These are phyloP conservation scores for Casuarina cunninghamiana DNA, from an alignment of 306 rosid genomes.

Conservation along the genomic window DNA sequence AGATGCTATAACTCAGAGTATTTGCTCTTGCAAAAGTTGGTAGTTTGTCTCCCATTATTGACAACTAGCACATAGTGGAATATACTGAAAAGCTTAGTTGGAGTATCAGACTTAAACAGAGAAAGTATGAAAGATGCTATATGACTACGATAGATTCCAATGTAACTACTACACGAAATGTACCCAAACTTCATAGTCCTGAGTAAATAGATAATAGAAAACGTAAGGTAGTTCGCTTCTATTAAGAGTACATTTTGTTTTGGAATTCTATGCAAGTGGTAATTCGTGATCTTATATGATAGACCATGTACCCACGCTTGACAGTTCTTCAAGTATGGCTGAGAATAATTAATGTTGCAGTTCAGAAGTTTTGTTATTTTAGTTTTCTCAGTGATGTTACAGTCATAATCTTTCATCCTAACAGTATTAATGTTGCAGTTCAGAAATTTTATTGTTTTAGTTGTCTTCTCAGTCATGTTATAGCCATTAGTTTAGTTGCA, in stretches of 20 bases:
- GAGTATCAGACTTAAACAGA: neutral
- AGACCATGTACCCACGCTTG: neutral
- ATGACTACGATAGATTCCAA: neutral
- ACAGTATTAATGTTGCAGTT: neutral
- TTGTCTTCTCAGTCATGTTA: neutral
- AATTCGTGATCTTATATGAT: neutral
- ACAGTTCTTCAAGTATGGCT: neutral
- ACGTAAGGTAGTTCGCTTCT: neutral
- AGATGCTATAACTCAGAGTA: neutral
- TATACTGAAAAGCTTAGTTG: neutral
- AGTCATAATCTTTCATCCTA: too few species aligned
- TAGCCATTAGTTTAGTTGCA: too few species aligned
- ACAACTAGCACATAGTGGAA: neutral
- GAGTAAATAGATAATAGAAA: neutral
- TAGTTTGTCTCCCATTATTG: neutral
- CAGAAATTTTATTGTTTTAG: neutral
- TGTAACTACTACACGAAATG: neutral
- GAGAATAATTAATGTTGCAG: neutral
- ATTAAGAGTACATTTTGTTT: neutral
- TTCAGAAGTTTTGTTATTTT: neutral
- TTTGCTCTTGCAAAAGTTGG: neutral
- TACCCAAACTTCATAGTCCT: neutral
- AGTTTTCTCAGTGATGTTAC: neutral
- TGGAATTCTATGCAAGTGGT: neutral
- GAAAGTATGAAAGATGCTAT: neutral